Base-by-base conservation (phyloP, 306 rosid species). In the Cotoneaster glaucophyllus region DNA sequence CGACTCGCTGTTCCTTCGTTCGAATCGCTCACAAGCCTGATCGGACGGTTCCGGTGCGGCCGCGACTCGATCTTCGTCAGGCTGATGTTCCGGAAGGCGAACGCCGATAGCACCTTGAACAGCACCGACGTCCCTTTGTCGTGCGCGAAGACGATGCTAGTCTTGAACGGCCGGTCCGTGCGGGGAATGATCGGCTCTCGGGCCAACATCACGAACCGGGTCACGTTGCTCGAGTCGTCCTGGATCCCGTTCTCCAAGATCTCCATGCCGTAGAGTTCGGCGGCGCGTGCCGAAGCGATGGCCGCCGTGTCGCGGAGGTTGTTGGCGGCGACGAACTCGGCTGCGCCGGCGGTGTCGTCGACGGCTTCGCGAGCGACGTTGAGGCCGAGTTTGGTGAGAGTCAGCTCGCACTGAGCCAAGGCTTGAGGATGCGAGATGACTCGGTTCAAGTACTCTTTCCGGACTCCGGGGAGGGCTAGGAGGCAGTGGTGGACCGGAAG, bases 351-450 rank as follows among this genome's bases (percentile, higher is more conserved):
- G 0, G 98, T 95, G 56, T 95, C 98, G 80, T 95, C 98, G 2
- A 92, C 96, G 9, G 98, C 98, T 68, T 95, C 97, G 0, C 98
- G 97, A 0, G 86, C 85, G 0, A 95, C 98, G 86, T 82, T 95
- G 76, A 95, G 89, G 54, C 98, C 98, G 26, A 95, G 74, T 4
- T 92, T 87, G 2, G 98, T 92, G 24, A 95, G 86, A 0, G 96
- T 78, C 73, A 80, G 89, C 50, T 95, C 97, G 88, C 97, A 92
- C 82, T 95, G 98, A 0, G 98, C 80, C 0, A 95, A 81, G 26
- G 98, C 98, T 64, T 95, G 98, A 1, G 98, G 98, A 58, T 95
- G 98, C 0, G 98, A 95, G 26, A 95, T 95, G 43, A 95, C 96
- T 25, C 98, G 87, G 77, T 74, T 89, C 22, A 95, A 79, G 74